These are phyloP conservation scores for Lachnellula willkommii DNA, from an alignment of 2,329 filamentous ascomycete genomes.

Conservation along the genomic window DNA sequence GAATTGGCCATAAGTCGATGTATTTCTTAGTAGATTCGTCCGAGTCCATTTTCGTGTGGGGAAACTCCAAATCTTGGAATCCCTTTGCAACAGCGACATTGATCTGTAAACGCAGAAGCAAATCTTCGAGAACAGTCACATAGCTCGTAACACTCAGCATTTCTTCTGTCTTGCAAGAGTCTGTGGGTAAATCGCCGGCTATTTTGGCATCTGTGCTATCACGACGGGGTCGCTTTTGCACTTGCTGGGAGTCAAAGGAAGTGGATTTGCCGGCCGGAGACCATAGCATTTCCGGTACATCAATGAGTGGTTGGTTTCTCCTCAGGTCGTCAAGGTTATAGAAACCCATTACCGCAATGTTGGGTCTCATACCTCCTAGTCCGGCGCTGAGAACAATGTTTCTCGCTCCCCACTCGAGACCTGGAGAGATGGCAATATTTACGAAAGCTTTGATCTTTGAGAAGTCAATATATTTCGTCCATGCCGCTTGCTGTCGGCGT, in stretches of 20 bases:
- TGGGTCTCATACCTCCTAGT: constrained; percentile 81
- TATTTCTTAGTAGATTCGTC: constrained; percentile 56
- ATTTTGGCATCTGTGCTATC: constrained; percentile 53
- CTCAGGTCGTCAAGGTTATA: constrained; percentile 76
- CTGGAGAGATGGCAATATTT: constrained; percentile 77
- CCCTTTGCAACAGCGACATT: constrained; percentile 83
- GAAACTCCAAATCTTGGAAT: constrained; percentile 71
- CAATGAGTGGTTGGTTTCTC: constrained; percentile 49
- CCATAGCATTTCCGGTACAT: constrained; percentile 46
- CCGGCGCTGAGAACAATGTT: constrained; percentile 79
- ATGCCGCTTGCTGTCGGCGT: constrained; percentile 67
- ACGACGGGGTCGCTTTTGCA: constrained; percentile 39
- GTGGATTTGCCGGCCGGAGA: constrained; percentile 33
- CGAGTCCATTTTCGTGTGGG: constrained; percentile 48
- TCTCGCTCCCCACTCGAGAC: constrained; percentile 76
- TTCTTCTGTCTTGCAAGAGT: constrained; percentile 61
- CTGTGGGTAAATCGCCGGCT: constrained; percentile 60
- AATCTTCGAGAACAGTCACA: constrained; percentile 75
- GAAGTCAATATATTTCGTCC: constrained; percentile 83
- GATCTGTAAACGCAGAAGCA: constrained; percentile 70
- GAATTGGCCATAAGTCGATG: constrained; percentile 87
- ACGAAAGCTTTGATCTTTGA: constrained; percentile 86
- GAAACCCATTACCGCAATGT: constrained; percentile 76
- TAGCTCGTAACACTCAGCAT: constrained; percentile 69
- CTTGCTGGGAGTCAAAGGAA: constrained; percentile 25